Percentiles rank a stretch among this genome's conserved stretches.
Conservation (phyloP, 441 rosid species). For the Erodium chrysanthum region DNA sequence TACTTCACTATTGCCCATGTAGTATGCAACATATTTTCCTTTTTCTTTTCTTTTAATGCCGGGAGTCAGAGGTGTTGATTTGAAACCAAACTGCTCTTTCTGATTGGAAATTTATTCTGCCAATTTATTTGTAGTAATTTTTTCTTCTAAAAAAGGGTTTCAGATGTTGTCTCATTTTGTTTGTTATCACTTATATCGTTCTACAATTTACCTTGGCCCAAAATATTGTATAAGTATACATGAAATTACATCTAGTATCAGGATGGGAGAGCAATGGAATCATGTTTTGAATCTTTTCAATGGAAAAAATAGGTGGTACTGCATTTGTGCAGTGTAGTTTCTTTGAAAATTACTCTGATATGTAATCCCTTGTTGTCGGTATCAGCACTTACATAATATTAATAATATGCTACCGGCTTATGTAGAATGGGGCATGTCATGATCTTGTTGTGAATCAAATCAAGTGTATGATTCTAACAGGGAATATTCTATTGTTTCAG, state of each 20-base stretch:
- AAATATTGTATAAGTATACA: background rate
- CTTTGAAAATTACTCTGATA: background rate
- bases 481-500: conserved; percentile 30
- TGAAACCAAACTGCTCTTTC: too few species aligned
- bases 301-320: background rate
- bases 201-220: background rate
- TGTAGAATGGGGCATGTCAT: background rate
- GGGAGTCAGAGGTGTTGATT: too few species aligned
- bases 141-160: background rate
- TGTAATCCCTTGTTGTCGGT: background rate
- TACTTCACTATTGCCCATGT: background rate
- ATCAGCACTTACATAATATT: background rate
- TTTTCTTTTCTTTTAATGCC: too few species aligned
- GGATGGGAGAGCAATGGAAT: background rate
- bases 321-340: background rate
- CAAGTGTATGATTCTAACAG: background rate
- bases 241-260: background rate
- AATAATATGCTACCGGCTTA: background rate
- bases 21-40: too few species aligned
- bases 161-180: background rate
- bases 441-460: background rate
- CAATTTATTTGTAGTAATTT: too few species aligned
- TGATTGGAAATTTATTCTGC: too few species aligned
- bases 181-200: background rate
- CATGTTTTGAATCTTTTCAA: background rate